phyloP scores from a whole-genome alignment of 2,329 filamentous ascomycete species.

The Colletotrichum melonis region DNA sequence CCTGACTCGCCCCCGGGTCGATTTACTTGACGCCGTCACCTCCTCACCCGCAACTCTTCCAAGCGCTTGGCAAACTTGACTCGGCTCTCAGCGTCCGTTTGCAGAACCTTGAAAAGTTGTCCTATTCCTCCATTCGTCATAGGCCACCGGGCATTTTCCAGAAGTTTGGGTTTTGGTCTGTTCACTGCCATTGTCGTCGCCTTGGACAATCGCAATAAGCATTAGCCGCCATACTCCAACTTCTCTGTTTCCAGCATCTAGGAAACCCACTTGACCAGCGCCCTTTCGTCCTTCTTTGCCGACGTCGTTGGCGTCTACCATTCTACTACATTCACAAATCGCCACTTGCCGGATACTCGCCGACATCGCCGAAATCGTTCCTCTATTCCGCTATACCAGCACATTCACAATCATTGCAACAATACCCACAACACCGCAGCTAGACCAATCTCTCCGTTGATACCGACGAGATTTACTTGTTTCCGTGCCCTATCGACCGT shows the following conservation, averaged over 20 bases:
- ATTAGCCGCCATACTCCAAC: background rate
- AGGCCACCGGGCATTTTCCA: constrained; percentile 15
- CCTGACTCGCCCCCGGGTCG: constrained; percentile 30
- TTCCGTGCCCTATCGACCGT: background rate
- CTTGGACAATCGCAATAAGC: constrained; percentile 9
- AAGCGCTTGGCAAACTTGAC: constrained; percentile 23
- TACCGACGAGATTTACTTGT: background rate
- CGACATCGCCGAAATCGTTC: constrained; percentile 7
- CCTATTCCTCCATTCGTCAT: constrained; percentile 29
- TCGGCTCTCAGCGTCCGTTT: constrained; percentile 25
- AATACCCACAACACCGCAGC: constrained; percentile 8
- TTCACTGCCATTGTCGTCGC: constrained; percentile 23
- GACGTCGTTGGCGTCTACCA: constrained; percentile 8
- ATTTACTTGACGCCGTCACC: constrained; percentile 35
- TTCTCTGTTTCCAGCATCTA: constrained; percentile 4
- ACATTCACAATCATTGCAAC: background rate
- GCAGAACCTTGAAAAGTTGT: constrained; percentile 26
- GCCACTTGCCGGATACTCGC: constrained; percentile 16
- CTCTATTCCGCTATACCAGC: background rate
- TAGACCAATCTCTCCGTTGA: background rate
- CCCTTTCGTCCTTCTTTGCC: constrained; percentile 13
- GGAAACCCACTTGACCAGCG: background rate
- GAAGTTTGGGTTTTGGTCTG: constrained; percentile 10
- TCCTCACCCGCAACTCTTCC: constrained; percentile 16
- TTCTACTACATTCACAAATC: background rate